Percentiles rank a stretch among this genome's conserved stretches.
These are phyloP conservation scores for Leccinum solheimii DNA, from an alignment of 1,284 basidiomycete species.

Conservation along the genomic window DNA sequence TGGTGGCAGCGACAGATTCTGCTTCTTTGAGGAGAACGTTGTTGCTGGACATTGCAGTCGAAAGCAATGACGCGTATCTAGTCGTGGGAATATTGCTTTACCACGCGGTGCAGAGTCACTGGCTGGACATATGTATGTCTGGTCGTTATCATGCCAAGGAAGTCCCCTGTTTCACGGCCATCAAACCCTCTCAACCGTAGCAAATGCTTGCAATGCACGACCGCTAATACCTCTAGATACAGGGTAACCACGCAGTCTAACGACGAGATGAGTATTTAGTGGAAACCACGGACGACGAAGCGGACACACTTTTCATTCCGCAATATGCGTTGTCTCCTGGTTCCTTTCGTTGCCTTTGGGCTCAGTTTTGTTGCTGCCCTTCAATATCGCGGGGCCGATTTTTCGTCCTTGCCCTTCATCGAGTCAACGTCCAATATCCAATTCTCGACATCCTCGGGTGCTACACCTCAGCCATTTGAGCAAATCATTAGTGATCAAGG, in stretches of 20 bases:
- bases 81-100: slow-evolving; percentile 26
- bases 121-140: too few relatives aligned
- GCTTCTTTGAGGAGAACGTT: slow-evolving; percentile 56
- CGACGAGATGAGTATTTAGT: neutral
- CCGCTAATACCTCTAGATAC: neutral
- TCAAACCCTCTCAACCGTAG: neutral
- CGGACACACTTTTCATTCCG: neutral
- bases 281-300: neutral
- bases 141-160: neutral
- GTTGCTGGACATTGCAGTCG: slow-evolving; percentile 36
- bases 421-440: slow-evolving; percentile 9
- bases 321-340: slow-evolving; percentile 5
- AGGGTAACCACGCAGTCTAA: neutral
- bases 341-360: neutral
- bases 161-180: neutral
- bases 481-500: slow-evolving; percentile 11
- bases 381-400: slow-evolving; percentile 17
- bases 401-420: slow-evolving; percentile 20
- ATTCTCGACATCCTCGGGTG: neutral
- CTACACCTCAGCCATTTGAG: slow-evolving; percentile 12
- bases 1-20: slow-evolving; percentile 38
- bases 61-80: slow-evolving; percentile 27
- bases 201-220: neutral
- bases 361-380: slow-evolving; percentile 15
- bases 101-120: neutral